Conservation (phyloP, 163 green algal genomes). For the Smithsoniella earleae region DNA sequence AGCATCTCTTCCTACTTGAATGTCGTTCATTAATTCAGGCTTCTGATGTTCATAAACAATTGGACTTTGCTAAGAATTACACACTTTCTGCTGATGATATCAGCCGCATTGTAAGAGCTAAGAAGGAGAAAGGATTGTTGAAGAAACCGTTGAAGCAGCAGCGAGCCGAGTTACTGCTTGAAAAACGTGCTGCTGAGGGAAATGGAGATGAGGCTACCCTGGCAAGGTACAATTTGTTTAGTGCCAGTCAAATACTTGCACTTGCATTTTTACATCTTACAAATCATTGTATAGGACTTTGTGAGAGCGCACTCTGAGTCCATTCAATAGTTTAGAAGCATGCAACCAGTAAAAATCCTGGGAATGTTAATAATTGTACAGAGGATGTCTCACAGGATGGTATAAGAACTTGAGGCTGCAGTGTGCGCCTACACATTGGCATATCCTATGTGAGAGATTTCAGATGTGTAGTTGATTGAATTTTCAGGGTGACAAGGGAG, state of each 20-base stretch:
- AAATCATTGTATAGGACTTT: no score
- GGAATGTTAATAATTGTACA: no score
- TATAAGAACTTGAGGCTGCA: no score
- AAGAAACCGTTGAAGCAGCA: conserved; percentile 10
- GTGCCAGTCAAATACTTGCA: no score
- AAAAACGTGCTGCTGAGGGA: neutral
- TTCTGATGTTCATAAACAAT: neutral
- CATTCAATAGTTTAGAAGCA: no score
- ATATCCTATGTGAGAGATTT: neutral
- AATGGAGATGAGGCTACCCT: neutral
- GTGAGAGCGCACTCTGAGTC: no score
- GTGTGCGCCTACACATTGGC: no score
- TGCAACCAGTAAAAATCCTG: no score
- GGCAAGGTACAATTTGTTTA: neutral
- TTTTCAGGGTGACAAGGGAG: neutral
- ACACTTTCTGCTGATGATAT: conserved; percentile 22
- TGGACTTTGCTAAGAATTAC: neutral
- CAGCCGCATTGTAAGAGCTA: neutral
- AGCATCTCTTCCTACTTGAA: no score
- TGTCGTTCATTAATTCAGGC: no score
- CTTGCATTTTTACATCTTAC: no score
- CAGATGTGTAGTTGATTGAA: neutral
- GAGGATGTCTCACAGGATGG: no score
- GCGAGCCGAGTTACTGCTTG: neutral
- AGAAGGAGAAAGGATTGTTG: conserved; percentile 8